Evolutionary conservation across 2,329 filamentous ascomycete species (phyloP).

Genomic region (Colletotrichum sp.): DNA sequence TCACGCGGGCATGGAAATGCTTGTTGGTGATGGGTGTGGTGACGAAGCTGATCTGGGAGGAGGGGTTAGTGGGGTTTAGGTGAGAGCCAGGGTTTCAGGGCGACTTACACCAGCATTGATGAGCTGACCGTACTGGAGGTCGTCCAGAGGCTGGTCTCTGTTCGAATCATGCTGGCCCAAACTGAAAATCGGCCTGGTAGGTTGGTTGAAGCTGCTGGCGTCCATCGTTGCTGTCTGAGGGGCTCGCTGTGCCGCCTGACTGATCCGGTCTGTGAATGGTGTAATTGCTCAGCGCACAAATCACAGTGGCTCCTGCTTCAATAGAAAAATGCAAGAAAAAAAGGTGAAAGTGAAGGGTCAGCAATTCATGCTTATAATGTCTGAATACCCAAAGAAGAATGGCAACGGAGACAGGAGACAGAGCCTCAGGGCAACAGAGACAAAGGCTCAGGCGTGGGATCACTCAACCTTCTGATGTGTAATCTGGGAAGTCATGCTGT

Average conservation of each 20-base stretch:
- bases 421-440: no score
- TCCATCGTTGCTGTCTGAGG: not conserved
- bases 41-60: slow-evolving; percentile 75
- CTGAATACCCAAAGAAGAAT: not conserved
- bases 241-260: not conserved
- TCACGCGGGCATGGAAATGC: slow-evolving; percentile 73
- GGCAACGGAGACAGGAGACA: not conserved
- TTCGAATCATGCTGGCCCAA: slow-evolving; percentile 77
- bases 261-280: slow-evolving; percentile 5
- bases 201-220: slow-evolving; percentile 9
- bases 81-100: not conserved
- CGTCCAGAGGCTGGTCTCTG: slow-evolving; percentile 64
- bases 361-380: slow-evolving; percentile 3
- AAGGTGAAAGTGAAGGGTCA: not conserved
- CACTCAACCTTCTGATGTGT: not conserved
- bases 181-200: slow-evolving; percentile 58
- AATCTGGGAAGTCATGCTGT: slow-evolving; percentile 15
- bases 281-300: slow-evolving; percentile 18
- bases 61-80: slow-evolving; percentile 19
- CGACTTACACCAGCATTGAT: slow-evolving; percentile 71
- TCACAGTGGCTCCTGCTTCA: not conserved
- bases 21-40: slow-evolving; percentile 80
- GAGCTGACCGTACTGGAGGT: slow-evolving; percentile 69
- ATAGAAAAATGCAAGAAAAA: not conserved
- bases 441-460: not conserved